phyloP scores from a whole-genome alignment of 2,329 filamentous ascomycete species.

The Beauveria varroae region DNA sequence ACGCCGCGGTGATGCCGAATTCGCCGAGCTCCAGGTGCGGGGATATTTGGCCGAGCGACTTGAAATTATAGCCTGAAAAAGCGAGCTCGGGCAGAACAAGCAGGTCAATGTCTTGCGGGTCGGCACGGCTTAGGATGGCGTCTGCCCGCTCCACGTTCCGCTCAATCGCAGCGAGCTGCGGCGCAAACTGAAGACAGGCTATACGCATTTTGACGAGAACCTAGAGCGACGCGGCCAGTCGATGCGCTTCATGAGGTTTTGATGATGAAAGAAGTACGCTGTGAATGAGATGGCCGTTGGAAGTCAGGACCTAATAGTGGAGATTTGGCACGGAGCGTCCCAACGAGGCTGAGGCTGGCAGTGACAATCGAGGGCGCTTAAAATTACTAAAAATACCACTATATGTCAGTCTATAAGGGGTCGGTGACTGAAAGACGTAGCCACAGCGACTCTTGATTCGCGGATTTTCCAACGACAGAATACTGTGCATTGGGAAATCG shows the following conservation, averaged over 20 bases:
- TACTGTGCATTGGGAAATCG: too few species aligned
- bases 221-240: neutral
- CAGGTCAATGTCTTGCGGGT: slow-evolving; percentile 53
- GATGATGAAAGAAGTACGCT: neutral
- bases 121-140: slow-evolving; percentile 46
- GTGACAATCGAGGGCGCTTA: too few species aligned
- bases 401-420: too few species aligned
- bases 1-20: slow-evolving; percentile 60
- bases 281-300: neutral
- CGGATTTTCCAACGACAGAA: too few species aligned
- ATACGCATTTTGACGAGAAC: slow-evolving; percentile 51
- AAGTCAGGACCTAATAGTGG: neutral
- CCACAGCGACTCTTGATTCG: too few species aligned
- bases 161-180: slow-evolving; percentile 60
- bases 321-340: neutral
- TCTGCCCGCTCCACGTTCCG: slow-evolving; percentile 66
- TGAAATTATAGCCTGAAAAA: slow-evolving; percentile 75
- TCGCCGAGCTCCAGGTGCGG: slow-evolving; percentile 62
- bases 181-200: slow-evolving; percentile 64
- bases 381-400: too few species aligned
- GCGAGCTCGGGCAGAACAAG: slow-evolving; percentile 71
- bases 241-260: neutral
- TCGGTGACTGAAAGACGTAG: too few species aligned
- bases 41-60: slow-evolving; percentile 56
- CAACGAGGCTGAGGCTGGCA: too few species aligned